Evolutionary conservation across 108 stramenopile species (phyloP), one percentile per base, ranked within the genome.

Genomic region (Parietichytrium sp.): DNA sequence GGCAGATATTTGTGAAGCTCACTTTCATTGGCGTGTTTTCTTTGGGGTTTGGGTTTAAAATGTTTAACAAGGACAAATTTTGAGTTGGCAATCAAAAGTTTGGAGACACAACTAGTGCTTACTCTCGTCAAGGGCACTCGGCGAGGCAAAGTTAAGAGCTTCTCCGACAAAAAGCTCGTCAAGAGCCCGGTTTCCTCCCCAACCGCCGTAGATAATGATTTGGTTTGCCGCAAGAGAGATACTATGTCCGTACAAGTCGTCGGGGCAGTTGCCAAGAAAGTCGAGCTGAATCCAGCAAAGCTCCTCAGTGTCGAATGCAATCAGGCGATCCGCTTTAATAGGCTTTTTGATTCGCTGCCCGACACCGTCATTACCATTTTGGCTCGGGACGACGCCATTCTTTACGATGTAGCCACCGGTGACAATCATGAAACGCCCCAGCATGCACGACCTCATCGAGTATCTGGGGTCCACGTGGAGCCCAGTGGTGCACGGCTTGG

Each of bases 291-390:
- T 45, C 61, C 61, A 72, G 23, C 45, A 33, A n/a, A 72, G 42
- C 42, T 72, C 45, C 20, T 72, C 61, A 6, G 61, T 72, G 20
- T 72, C 61, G 38, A 72, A 42, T 42, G 61, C 61, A 25, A 72
- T 72, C 23, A 72, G 36, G 33, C 61, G 61, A 20, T 72, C 61
- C 10, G 61, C 61, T 8, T 42, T 33, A 27, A 72, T 72, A 6
- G 61, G 61, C 2, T 72, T 72, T 27, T 72, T 72, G 42, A 72
- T 72, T n/a, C 61, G 61, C 61, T 72, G 33, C n/a, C 61, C 61
- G 20, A 72, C 3, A 15, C 61, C 61, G 45, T 72, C 61, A 42
- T 45, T 33, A 42, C 61, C 38, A 33, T 72, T 72, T 2, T 45
- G 61, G 38, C 45, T 72, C n/a, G n/a, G n/a, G n/a, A n/a, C n/a